Conservation (phyloP, 139 green algal genomes). For the Mychonastes homosphaera region DNA sequence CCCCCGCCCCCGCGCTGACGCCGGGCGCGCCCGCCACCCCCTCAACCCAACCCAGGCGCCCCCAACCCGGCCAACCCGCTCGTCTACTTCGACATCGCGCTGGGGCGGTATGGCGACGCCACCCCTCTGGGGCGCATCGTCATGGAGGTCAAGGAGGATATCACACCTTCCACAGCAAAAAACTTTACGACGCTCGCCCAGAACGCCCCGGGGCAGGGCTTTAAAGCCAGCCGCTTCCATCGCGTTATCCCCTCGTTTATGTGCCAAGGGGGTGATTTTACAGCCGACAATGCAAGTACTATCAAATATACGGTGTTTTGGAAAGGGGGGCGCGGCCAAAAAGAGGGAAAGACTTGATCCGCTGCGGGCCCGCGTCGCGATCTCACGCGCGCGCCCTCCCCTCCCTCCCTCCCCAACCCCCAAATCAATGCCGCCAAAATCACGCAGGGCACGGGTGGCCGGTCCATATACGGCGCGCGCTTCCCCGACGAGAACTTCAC, state of each 20-base stretch:
- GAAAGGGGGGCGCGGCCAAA: no score
- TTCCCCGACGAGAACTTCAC: constrained; percentile 30
- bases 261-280: constrained; percentile 44
- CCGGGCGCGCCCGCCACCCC: no score
- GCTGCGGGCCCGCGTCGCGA: no score
- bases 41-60: no score
- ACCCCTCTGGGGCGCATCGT: constrained; percentile 63
- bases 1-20: no score
- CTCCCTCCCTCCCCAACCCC: not conserved
- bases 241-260: constrained; percentile 81
- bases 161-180: no score
- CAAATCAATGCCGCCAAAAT: not conserved
- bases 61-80: constrained; percentile 47
- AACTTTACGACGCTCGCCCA: no score
- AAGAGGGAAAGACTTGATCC: no score
- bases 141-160: constrained; percentile 59
- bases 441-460: constrained; percentile 66
- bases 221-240: constrained; percentile 58
- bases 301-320: no score
- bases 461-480: constrained; percentile 30
- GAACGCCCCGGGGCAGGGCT: constrained; percentile 29
- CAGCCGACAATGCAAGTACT: no score
- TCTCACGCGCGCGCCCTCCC: no score
- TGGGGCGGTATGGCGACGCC: constrained; percentile 62
- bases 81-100: constrained; percentile 85